phyloP scores from a whole-genome alignment of 2,329 filamentous ascomycete genomes.

The Aspergillus sergii region DNA sequence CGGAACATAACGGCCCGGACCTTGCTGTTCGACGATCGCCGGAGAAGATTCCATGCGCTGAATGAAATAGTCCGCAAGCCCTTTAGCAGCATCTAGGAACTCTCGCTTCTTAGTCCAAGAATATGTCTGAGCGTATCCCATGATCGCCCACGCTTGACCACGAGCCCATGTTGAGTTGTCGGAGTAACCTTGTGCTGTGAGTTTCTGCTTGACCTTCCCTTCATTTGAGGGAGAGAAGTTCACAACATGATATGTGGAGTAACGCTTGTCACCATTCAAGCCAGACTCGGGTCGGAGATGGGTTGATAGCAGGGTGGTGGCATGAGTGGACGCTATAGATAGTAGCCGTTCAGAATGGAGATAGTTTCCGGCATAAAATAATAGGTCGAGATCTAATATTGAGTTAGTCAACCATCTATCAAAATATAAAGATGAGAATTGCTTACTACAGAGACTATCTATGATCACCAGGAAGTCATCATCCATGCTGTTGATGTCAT shows the following conservation, averaged over 20 bases:
- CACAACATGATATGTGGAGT: slow-evolving; percentile 24
- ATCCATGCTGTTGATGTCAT: slow-evolving; percentile 34
- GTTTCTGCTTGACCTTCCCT: slow-evolving; percentile 18
- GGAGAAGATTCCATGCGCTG: slow-evolving; percentile 35
- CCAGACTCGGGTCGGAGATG: slow-evolving; percentile 32
- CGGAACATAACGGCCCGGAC: slow-evolving; percentile 21
- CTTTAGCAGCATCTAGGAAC: slow-evolving; percentile 39
- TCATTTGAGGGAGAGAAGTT: slow-evolving; percentile 22
- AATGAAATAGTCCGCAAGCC: slow-evolving; percentile 44
- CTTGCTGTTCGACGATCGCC: slow-evolving; percentile 6
- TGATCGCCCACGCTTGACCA: slow-evolving; percentile 29
- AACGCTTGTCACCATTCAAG: background rate
- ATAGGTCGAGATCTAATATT: slow-evolving; percentile 37
- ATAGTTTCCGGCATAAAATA: slow-evolving; percentile 40
- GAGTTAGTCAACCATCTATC: background rate
- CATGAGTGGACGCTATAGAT: slow-evolving; percentile 43
- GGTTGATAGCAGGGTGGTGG: slow-evolving; percentile 37
- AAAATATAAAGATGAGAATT: fast-evolving
- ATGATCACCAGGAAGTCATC: slow-evolving; percentile 47
- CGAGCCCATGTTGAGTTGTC: slow-evolving; percentile 26
- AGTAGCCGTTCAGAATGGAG: slow-evolving; percentile 28
- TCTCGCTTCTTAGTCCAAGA: slow-evolving; percentile 33
- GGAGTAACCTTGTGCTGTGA: slow-evolving; percentile 26
- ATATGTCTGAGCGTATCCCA: slow-evolving; percentile 45
- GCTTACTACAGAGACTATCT: slow-evolving; percentile 39